Conservation (phyloP, 2,329 filamentous ascomycete genomes). For the Aureobasidium sp. region DNA sequence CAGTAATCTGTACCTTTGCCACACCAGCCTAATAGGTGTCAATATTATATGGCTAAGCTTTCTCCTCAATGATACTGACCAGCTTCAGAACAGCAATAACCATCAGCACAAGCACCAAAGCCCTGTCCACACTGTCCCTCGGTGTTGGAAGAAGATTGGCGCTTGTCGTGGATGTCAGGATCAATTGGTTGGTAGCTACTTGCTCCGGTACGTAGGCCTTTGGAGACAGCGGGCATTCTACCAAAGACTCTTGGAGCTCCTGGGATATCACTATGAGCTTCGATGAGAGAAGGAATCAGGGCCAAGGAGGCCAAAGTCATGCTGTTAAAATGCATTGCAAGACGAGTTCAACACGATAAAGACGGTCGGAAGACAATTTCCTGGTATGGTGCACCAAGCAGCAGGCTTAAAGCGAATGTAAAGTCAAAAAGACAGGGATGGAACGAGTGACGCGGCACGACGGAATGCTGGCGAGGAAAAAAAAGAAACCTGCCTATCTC, state of each 20-base stretch:
- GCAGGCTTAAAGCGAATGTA: not conserved
- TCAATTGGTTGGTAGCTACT: not conserved
- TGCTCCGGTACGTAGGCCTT: not conserved
- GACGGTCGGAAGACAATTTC: not conserved
- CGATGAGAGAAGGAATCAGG: not conserved
- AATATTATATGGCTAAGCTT: not conserved
- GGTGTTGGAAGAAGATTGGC: conserved; percentile 11
- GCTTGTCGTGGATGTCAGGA: not conserved
- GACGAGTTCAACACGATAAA: not conserved
- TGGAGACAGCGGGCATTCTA: not conserved
- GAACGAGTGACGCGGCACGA: not conserved
- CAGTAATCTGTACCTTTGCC: conserved; percentile 50
- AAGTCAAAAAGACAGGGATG: not conserved
- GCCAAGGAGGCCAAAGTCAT: not conserved
- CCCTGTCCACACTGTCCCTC: conserved; percentile 6
- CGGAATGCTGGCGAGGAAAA: not conserved
- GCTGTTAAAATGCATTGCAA: conserved; percentile 10
- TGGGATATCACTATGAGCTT: conserved; percentile 1
- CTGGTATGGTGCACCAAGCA: not conserved
- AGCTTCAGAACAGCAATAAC: conserved; percentile 12
- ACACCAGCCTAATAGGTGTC: conserved; percentile 27
- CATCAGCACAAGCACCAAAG: conserved; percentile 6
- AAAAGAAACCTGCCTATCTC: conserved; percentile 4
- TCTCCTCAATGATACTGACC: not conserved
- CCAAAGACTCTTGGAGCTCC: conserved; percentile 9